Evolutionary conservation across 148 eudicot genomes (phyloP).

Genomic region (Mesembryanthemum crystallinum): DNA sequence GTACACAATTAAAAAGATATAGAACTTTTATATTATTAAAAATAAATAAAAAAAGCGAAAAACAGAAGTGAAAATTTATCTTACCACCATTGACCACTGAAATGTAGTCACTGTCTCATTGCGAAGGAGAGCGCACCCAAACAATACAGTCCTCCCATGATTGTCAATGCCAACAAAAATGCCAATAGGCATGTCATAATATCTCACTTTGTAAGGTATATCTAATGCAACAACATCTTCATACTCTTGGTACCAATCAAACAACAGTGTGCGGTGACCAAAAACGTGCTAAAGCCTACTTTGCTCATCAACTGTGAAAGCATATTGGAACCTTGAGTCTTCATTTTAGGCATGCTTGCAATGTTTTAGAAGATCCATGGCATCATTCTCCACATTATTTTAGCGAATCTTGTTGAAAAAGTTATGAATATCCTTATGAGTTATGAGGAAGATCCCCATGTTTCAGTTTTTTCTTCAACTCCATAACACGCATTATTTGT

Average conservation of each 20-base stretch:
- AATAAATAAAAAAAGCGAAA: background rate
- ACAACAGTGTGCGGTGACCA: background rate
- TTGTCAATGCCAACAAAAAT: conserved; percentile 10
- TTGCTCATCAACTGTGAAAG: background rate
- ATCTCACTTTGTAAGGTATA: background rate
- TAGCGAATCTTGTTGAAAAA: background rate
- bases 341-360: background rate
- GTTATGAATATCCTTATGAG: conserved; percentile 6
- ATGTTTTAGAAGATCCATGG: background rate
- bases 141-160: conserved; percentile 4
- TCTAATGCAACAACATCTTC: background rate
- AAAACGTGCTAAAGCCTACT: background rate
- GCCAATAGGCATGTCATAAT: conserved; percentile 8
- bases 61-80: background rate
- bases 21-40: background rate
- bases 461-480: background rate
- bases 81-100: background rate
- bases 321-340: background rate
- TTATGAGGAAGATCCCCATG: conserved; percentile 17
- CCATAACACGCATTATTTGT: too few species aligned
- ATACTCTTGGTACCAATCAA: background rate
- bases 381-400: conserved; percentile 1
- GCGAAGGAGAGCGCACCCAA: conserved; percentile 1
- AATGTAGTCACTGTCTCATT: conserved; percentile 2
- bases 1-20: background rate